Base-by-base conservation (phyloP, 768 basidiomycete genomes). In the Leccinum variicolor region DNA sequence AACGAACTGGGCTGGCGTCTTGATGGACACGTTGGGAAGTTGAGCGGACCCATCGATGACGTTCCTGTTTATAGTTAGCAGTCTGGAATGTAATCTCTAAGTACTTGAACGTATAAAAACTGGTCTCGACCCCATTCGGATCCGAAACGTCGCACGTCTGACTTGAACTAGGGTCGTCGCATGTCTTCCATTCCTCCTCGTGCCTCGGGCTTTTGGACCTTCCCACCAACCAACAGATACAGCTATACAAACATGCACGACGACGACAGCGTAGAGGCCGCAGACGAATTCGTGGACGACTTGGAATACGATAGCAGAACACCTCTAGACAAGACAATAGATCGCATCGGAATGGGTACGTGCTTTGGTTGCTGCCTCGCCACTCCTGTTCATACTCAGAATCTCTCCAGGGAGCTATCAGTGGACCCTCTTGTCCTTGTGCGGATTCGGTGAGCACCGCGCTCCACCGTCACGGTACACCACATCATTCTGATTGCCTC, bases 301-400 rank as follows among this genome's bases (percentile, higher is more conserved):
- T 17, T 33, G 4, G 65, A 62, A 15, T 73, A 64, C 36, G 83
- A 85, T 62, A 71, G 71, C 14, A 72, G 84, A 55, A 85, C 83
- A 17, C 81, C 81, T 64, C 78, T 95, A 26, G 93, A 95, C 74
- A 88, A 78, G 66, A 94, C 93, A 1, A 92, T 95, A 72, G 92
- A 94, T 68, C 81, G 85, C 41, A 94, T 95, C 66, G 93, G 92
- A 28, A 92, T 96, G 92, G 92, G 91, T 69, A 57, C 54, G 79
- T 68, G 6, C 43, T n/a, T 8, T 13, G 34, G 34, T 9, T 1
- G 17, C 21, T 17, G 2, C 8, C 29, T 33, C 34, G 14, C 29
- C 9, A 36, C 17, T 26, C 50, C 21, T 26, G 25, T 53, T 45
- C 26, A 64, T 21, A 36, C 50, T n/a, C 15, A 31, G 29, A 31